Evolutionary conservation across 192 early-diverging fungal species (phyloP).

Genomic region (Dimargaris cristalligena): DNA sequence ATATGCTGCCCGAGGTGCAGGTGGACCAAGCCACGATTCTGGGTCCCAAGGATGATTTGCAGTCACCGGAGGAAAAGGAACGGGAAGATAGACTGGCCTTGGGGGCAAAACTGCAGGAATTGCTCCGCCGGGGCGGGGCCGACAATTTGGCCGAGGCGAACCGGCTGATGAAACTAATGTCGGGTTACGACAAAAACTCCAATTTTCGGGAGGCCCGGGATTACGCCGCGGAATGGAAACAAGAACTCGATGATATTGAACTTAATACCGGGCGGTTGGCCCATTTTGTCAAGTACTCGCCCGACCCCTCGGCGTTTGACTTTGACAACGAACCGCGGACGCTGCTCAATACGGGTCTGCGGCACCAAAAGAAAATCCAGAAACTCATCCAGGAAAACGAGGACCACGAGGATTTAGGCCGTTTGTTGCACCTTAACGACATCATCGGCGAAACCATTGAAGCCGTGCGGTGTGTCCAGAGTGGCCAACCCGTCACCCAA

Average conservation of each 20-base stretch:
- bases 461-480: background rate
- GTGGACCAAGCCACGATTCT: slow-evolving; percentile 23
- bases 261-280: slow-evolving; percentile 1
- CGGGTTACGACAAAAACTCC: slow-evolving; percentile 87
- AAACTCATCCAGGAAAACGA: slow-evolving; percentile 33
- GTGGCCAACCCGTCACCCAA: background rate
- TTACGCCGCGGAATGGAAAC: slow-evolving; percentile 12
- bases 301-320: background rate
- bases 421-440: slow-evolving; percentile 35
- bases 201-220: slow-evolving; percentile 11
- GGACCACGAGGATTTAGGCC: slow-evolving; percentile 31
- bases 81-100: slow-evolving; percentile 66
- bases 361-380: slow-evolving; percentile 34
- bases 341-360: slow-evolving; percentile 24
- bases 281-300: slow-evolving; percentile 1
- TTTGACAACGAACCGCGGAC: slow-evolving; percentile 1
- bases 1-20: slow-evolving; percentile 26
- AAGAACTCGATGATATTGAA: slow-evolving; percentile 12
- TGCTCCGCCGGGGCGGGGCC: slow-evolving; percentile 85
- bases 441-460: slow-evolving; percentile 13
- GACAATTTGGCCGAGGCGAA: slow-evolving; percentile 91
- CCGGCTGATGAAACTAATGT: slow-evolving; percentile 92
- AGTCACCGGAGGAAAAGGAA: slow-evolving; percentile 88
- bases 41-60: slow-evolving; percentile 37
- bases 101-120: slow-evolving; percentile 80